Percentiles rank a stretch among this genome's conserved stretches.
phyloP scores from a whole-genome alignment of 352 stramenopile species.

The Pythium apleroticum region DNA sequence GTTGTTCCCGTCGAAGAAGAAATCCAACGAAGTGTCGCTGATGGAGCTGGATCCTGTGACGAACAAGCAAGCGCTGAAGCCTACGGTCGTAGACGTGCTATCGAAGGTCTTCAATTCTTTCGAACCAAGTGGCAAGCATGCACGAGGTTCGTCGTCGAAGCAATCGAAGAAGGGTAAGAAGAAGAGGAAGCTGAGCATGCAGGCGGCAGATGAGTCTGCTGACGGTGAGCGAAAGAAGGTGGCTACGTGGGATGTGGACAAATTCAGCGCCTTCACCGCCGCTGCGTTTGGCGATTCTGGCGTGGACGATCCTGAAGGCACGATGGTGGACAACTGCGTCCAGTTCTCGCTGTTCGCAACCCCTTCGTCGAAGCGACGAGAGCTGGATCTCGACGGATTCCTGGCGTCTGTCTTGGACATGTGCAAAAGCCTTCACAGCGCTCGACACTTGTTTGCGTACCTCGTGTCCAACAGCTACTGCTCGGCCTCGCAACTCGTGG shows the following conservation, averaged over 20 bases:
- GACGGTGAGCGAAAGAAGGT: neutral
- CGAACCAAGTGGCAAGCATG: neutral
- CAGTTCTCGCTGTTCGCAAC: conserved; percentile 48
- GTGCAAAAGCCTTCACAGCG: conserved; percentile 16
- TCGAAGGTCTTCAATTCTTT: conserved; percentile 16
- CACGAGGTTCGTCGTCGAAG: neutral
- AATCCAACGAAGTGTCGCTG: conserved; percentile 9
- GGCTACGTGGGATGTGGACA: conserved; percentile 56
- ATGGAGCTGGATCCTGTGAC: conserved; percentile 6
- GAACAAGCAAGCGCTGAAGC: conserved; percentile 12
- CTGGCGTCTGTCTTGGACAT: conserved; percentile 15
- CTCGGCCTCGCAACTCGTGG: conserved; percentile 1
- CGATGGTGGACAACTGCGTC: conserved; percentile 46
- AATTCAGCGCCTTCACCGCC: conserved; percentile 56
- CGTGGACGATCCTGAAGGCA: conserved; percentile 23
- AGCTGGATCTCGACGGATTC: conserved; percentile 23
- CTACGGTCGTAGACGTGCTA: conserved; percentile 4
- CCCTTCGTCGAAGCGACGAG: neutral
- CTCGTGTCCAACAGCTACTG: conserved; percentile 14
- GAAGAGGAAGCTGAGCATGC: conserved; percentile 43
- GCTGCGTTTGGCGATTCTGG: conserved; percentile 14
- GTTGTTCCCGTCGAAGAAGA: conserved; percentile 7
- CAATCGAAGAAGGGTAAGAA: conserved; percentile 38
- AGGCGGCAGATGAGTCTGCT: neutral
- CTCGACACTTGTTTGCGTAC: conserved; percentile 15